These are phyloP conservation scores for Breynia disticha DNA, from an alignment of 441 rosid species.

Conservation along the genomic window DNA sequence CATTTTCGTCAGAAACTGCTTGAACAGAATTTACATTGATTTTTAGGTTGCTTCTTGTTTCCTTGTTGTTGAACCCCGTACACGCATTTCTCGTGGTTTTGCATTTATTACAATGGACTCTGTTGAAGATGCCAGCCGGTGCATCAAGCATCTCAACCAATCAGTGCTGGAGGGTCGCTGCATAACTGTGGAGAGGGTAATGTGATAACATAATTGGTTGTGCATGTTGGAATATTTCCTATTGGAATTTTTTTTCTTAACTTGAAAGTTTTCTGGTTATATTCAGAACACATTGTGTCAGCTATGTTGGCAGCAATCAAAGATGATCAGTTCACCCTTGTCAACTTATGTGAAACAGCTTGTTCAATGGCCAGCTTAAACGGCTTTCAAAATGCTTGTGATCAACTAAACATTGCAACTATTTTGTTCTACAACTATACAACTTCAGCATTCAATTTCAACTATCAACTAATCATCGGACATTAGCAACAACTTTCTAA, in stretches of 20 bases:
- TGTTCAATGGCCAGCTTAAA: slow-evolving; percentile 90
- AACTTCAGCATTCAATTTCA: slow-evolving; percentile 85
- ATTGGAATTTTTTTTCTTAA: slow-evolving; percentile 41
- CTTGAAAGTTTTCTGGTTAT: slow-evolving; percentile 86
- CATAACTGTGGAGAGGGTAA: slow-evolving; percentile 98
- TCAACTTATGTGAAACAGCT: slow-evolving; percentile 83
- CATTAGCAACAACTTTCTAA: slow-evolving; percentile 85
- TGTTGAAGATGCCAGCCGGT: slow-evolving; percentile 74
- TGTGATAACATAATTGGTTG: slow-evolving; percentile 17
- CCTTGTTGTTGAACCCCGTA: slow-evolving; percentile 92
- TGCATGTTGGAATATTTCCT: slow-evolving; percentile 12
- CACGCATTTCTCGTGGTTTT: slow-evolving; percentile 89
- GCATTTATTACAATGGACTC: slow-evolving; percentile 84
- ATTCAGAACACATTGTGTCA: slow-evolving; percentile 88
- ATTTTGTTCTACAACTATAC: slow-evolving; percentile 75
- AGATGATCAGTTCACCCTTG: slow-evolving; percentile 83
- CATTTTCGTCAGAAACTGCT: background rate
- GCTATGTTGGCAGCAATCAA: slow-evolving; percentile 97
- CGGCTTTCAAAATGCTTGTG: slow-evolving; percentile 88
- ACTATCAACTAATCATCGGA: slow-evolving; percentile 97
- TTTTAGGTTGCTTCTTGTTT: slow-evolving; percentile 74
- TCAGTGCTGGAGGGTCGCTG: slow-evolving; percentile 91
- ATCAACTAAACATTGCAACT: slow-evolving; percentile 83
- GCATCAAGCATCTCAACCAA: slow-evolving; percentile 90
- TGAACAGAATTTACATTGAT: slow-evolving; percentile 3